Conservation (phyloP, 2,329 filamentous ascomycete species). For the Fusarium nanum region DNA sequence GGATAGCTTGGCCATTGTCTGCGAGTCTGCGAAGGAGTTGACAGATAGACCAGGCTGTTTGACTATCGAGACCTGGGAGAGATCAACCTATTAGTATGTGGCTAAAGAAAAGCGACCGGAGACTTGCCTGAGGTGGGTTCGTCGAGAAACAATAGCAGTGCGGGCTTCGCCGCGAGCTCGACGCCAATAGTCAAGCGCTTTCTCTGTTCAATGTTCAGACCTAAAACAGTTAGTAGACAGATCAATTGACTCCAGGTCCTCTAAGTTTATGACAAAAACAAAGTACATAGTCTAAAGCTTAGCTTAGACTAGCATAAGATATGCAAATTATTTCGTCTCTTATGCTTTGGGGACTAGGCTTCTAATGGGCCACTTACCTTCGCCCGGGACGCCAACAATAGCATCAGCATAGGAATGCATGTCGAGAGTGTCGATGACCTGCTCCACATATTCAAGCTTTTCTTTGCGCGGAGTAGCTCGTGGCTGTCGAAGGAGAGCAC, state of each 20-base stretch:
- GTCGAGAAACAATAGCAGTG: constrained; percentile 78
- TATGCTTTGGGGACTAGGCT: too few relatives aligned
- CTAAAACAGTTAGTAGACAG: background rate
- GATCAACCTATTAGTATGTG: too few relatives aligned
- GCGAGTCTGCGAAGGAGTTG: constrained; percentile 75
- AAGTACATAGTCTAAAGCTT: too few relatives aligned
- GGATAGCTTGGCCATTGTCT: constrained; percentile 56
- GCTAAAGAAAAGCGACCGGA: too few relatives aligned
- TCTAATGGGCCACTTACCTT: constrained; percentile 48
- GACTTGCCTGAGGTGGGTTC: constrained; percentile 80
- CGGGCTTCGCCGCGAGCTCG: constrained; percentile 78
- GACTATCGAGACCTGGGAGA: constrained; percentile 66
- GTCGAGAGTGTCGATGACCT: constrained; percentile 47
- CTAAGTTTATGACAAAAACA: too few relatives aligned
- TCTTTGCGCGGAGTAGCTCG: constrained; percentile 72
- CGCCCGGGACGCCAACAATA: constrained; percentile 63
- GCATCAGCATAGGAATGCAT: constrained; percentile 75
- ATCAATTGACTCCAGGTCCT: too few relatives aligned
- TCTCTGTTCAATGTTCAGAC: constrained; percentile 56
- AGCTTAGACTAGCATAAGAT: too few relatives aligned
- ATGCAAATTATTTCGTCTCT: too few relatives aligned
- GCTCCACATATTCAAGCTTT: constrained; percentile 46
- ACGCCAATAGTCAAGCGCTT: constrained; percentile 78
- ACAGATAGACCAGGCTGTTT: constrained; percentile 80
- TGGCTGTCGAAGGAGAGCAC: constrained; percentile 84